Evolutionary conservation across 129 eudicot species (phyloP).

Genomic region (Artemisia annua): DNA sequence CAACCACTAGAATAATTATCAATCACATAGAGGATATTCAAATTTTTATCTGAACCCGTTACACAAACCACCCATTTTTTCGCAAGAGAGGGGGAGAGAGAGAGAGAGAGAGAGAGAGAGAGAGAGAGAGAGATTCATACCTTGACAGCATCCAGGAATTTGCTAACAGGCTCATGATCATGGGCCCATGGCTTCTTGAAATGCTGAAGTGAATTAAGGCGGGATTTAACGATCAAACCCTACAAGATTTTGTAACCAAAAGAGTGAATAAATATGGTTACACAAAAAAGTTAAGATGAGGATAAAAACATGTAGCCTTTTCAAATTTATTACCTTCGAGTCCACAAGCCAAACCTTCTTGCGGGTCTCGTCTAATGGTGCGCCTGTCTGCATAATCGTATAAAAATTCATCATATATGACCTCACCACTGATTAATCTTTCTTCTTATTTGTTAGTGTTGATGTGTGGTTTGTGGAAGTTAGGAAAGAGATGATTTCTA

Average conservation of each 20-base stretch:
- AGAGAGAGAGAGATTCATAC: conserved; percentile 29
- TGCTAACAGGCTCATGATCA: conserved; percentile 47
- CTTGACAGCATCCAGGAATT: conserved; percentile 76
- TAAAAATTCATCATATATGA: conserved; percentile 11
- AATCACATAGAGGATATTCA: no score
- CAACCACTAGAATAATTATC: no score
- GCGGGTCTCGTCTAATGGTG: conserved; percentile 84
- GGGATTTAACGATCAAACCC: conserved; percentile 88
- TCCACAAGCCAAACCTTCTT: conserved; percentile 91
- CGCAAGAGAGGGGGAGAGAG: neutral
- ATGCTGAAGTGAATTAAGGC: conserved; percentile 88
- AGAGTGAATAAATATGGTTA: neutral
- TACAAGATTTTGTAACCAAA: conserved; percentile 28
- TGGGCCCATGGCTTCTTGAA: conserved; percentile 99
- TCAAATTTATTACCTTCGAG: conserved; percentile 62
- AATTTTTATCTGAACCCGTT: no score
- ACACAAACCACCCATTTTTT: no score
- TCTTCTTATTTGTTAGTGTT: neutral
- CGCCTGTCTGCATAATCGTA: conserved; percentile 55
- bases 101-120: neutral
- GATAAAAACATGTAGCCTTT: neutral
- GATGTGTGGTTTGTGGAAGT: neutral
- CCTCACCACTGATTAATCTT: neutral
- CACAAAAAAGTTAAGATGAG: neutral
- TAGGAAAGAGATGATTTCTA: conserved; percentile 2